phyloP scores from a whole-genome alignment of 2,329 filamentous ascomycete genomes.

The Calonectria montana region DNA sequence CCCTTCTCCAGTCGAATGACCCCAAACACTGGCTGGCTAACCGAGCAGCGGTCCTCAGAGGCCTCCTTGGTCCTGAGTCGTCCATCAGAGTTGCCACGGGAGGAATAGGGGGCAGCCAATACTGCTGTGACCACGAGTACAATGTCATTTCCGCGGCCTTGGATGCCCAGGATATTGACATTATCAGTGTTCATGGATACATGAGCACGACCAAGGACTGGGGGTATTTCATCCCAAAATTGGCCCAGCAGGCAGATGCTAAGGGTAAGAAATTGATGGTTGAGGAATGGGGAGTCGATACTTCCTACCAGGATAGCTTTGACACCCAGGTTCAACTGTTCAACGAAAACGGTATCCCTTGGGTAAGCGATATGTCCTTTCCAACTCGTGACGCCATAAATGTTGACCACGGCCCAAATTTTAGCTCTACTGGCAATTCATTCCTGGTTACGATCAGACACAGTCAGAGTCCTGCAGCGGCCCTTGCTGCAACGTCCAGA shows the following conservation, averaged over 20 bases:
- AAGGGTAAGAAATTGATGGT: background rate
- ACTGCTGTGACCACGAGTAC: background rate
- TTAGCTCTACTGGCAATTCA: background rate
- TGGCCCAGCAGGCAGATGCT: background rate
- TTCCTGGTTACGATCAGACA: background rate
- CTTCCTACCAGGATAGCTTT: background rate
- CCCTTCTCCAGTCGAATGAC: background rate
- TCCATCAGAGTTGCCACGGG: background rate
- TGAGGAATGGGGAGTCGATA: background rate
- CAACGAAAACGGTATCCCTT: background rate
- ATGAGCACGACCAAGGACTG: background rate
- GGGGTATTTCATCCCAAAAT: background rate
- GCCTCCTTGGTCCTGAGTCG: background rate
- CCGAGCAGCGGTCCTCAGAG: background rate
- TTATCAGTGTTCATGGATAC: background rate
- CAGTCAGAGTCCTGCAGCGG: background rate
- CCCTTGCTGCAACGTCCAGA: background rate
- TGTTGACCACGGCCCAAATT: background rate
- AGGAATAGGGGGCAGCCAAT: background rate
- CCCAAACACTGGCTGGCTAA: background rate
- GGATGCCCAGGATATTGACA: background rate
- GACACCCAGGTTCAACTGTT: background rate
- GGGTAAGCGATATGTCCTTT: background rate
- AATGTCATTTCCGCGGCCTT: background rate
- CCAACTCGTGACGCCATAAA: too few relatives aligned